phyloP scores from a whole-genome alignment of 2,329 filamentous ascomycete species.

The Gaeumannomyces tritici region DNA sequence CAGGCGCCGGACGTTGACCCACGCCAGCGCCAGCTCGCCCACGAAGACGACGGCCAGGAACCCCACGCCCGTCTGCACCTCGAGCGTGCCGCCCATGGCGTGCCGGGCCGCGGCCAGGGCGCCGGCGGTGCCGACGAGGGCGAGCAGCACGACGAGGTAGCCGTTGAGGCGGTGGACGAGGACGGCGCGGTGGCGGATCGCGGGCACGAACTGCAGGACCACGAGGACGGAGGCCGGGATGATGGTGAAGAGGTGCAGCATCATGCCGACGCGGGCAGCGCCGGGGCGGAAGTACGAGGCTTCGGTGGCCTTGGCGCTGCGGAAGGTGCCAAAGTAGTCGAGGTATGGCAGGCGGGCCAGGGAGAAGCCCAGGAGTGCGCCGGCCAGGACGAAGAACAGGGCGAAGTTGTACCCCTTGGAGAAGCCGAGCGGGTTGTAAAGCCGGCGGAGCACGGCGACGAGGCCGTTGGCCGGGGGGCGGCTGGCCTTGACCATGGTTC shows the following conservation, averaged over 20 bases:
- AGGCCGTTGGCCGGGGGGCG: constrained; percentile 5
- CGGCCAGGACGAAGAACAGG: constrained; percentile 39
- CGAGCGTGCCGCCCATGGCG: constrained; percentile 43
- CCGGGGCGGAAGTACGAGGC: constrained; percentile 27
- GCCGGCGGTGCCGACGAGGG: constrained; percentile 32
- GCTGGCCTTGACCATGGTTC: not conserved
- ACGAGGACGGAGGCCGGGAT: constrained; percentile 34
- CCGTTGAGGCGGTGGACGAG: constrained; percentile 52
- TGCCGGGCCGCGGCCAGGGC: constrained; percentile 42
- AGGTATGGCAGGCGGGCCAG: constrained; percentile 39
- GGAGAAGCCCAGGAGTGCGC: constrained; percentile 34
- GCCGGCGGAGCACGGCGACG: constrained; percentile 14
- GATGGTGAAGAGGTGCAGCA: constrained; percentile 34
- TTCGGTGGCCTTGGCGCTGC: constrained; percentile 18
- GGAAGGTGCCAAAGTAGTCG: constrained; percentile 30
- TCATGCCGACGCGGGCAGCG: constrained; percentile 27
- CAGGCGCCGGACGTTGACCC: constrained; percentile 31
- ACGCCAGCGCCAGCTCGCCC: constrained; percentile 7
- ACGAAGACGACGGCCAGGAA: constrained; percentile 34
- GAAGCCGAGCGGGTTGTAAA: constrained; percentile 43
- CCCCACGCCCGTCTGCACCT: constrained; percentile 34
- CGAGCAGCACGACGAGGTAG: constrained; percentile 41
- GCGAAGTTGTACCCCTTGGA: constrained; percentile 46
- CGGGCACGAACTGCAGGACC: constrained; percentile 38
- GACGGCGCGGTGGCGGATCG: constrained; percentile 34